phyloP scores from a whole-genome alignment of 2,329 filamentous ascomycete genomes.

The Pseudogymnoascus sp. region DNA sequence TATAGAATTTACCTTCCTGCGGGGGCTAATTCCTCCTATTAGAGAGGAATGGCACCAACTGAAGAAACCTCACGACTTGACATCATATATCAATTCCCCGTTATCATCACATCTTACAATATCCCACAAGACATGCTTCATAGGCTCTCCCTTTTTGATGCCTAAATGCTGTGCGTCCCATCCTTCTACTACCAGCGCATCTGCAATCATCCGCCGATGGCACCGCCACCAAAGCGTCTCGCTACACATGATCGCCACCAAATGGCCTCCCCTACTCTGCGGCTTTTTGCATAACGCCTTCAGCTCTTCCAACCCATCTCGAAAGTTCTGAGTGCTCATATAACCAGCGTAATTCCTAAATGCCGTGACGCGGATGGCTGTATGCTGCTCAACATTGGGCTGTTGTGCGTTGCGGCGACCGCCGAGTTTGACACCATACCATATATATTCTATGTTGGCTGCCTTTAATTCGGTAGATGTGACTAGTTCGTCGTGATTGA shows the following conservation, averaged over 20 bases:
- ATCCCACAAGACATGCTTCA: conserved; percentile 13
- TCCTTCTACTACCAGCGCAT: conserved; percentile 11
- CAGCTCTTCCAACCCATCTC: conserved; percentile 10
- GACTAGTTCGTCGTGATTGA: conserved; percentile 12
- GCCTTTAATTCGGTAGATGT: conserved; percentile 10
- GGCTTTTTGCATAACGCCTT: neutral
- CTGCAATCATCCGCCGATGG: conserved; percentile 16
- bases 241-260: conserved; percentile 14
- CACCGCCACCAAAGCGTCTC: conserved; percentile 16
- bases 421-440: neutral
- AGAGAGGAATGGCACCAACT: neutral
- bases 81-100: conserved; percentile 13
- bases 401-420: conserved; percentile 12
- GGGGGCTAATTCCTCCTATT: too few relatives aligned
- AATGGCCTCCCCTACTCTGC: neutral
- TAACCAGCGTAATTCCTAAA: conserved; percentile 15
- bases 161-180: conserved; percentile 13
- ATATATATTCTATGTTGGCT: conserved; percentile 10
- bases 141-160: conserved; percentile 6
- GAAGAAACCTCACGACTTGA: conserved; percentile 2
- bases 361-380: conserved; percentile 12
- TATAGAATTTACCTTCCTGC: too few relatives aligned
- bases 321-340: conserved; percentile 11
- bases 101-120: conserved; percentile 11
- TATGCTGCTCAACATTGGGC: conserved; percentile 10